Evolutionary conservation across 176 grass and related monocot genomes (phyloP).

Genomic region (maize (Zea mays)): Zm-B73-REFERENCE-NAM-5.0 NC_050105.1:142330501-142331000

Average conservation of each 20-base stretch:
- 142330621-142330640: not conserved
- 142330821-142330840: not conserved
- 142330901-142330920: slow-evolving; percentile 14
- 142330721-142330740: slow-evolving; percentile 44
- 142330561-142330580: slow-evolving; percentile 31
- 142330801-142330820: too few species aligned
- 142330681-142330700: not conserved
- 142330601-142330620: not conserved
- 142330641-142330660: slow-evolving; percentile 7
- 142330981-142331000: not conserved
- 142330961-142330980: not conserved
- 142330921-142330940: slow-evolving; percentile 5
- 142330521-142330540: not conserved
- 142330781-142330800: not conserved
- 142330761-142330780: not conserved
- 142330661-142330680: slow-evolving; percentile 28
- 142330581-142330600: slow-evolving; percentile 31
- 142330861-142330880: not conserved
- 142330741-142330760: not conserved
- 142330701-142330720: slow-evolving; percentile 18
- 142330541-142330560: slow-evolving; percentile 19
- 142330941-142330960: slow-evolving; percentile 17
- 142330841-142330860: not conserved
- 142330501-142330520: not conserved
- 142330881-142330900: not conserved